A percentile compares a stretch with the other conserved stretches of the same genome.
Evolutionary conservation across 176 grass and related monocot genomes (phyloP).

Genomic region (Carex littledalei): DNA sequence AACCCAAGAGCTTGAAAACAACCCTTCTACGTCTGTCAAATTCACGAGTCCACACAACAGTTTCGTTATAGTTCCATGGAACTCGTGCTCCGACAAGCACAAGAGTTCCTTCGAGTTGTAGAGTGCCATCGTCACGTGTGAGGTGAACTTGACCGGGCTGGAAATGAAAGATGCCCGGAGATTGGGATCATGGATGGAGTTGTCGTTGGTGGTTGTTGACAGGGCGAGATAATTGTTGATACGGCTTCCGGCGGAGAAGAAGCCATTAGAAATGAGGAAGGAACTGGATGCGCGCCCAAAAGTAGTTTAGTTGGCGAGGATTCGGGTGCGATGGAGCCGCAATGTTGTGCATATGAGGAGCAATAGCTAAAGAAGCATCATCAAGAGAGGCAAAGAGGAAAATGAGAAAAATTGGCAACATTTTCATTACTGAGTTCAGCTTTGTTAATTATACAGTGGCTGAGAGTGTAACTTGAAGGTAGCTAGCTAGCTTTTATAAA

Average conservation of each 20-base stretch:
- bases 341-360: constrained; percentile 39
- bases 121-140: constrained; percentile 32
- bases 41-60: constrained; percentile 5
- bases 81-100: constrained; percentile 30
- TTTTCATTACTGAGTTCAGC: background rate
- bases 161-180: constrained; percentile 10
- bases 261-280: constrained; percentile 50
- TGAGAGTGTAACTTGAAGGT: background rate
- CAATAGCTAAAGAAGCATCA: constrained; percentile 4
- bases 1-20: constrained; percentile 56
- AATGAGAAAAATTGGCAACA: background rate
- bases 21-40: constrained; percentile 32
- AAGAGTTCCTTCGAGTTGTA: constrained; percentile 58
- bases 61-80: background rate
- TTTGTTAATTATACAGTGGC: background rate
- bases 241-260: constrained; percentile 43
- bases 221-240: constrained; percentile 32
- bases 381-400: background rate
- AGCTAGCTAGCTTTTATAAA: background rate
- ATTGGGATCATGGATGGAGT: constrained; percentile 22
- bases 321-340: constrained; percentile 31
- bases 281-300: background rate
- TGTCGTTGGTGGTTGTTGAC: constrained; percentile 21
- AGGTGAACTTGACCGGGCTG: constrained; percentile 30
- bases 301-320: background rate